A percentile compares a stretch with the other conserved stretches of the same genome.
Conservation (phyloP, 805 yeast species). For the Candida pini region DNA sequence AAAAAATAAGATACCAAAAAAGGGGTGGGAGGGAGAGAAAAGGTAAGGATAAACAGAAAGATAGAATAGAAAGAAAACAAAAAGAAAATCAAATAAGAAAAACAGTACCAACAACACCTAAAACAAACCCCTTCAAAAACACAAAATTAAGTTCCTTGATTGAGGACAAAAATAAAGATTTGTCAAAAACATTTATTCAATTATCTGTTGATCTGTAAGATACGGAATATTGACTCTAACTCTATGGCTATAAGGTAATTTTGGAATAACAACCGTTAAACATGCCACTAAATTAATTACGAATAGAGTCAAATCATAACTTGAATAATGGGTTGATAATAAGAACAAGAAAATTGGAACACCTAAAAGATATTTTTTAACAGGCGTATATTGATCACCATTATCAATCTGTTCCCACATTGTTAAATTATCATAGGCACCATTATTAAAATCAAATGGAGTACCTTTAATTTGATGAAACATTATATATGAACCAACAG, state of each 20-base stretch:
- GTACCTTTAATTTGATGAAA: conserved; percentile 95
- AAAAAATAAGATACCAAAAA: not conserved
- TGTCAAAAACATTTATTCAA: conserved; percentile 15
- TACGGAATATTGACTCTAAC: conserved; percentile 60
- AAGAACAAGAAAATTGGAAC: conserved; percentile 90
- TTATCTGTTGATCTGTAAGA: conserved; percentile 33
- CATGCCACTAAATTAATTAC: conserved; percentile 76
- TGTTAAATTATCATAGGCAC: conserved; percentile 91
- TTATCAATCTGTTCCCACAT: conserved; percentile 95
- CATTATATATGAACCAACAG: conserved; percentile 90
- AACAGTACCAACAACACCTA: not conserved
- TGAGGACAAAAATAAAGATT: no score
- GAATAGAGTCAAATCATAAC: conserved; percentile 75
- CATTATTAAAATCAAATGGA: conserved; percentile 94
- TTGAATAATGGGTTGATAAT: conserved; percentile 83
- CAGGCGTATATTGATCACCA: conserved; percentile 96
- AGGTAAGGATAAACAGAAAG: not conserved
- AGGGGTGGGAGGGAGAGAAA: not conserved
- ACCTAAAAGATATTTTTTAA: conserved; percentile 84
- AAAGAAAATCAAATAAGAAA: not conserved
- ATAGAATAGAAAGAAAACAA: not conserved
- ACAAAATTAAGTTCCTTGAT: not conserved
- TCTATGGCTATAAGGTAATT: conserved; percentile 77
- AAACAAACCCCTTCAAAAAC: not conserved
- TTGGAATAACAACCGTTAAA: conserved; percentile 84